phyloP scores from a whole-genome alignment of 2,329 filamentous ascomycete species.

The Berkeleyomyces rouxiae region DNA sequence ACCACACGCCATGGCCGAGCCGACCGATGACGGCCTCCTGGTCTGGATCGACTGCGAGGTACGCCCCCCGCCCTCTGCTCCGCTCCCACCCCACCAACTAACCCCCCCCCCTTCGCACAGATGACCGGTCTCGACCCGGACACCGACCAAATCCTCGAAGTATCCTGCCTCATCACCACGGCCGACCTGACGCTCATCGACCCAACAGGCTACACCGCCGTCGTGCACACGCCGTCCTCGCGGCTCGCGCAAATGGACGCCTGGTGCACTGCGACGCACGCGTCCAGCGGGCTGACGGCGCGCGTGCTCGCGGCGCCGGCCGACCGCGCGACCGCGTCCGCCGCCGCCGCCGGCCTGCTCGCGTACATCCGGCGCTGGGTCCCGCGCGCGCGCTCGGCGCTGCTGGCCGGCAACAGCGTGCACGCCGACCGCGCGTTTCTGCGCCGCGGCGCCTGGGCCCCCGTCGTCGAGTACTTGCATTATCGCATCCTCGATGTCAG shows the following conservation, averaged over 20 bases:
- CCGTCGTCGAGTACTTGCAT: constrained; percentile 61
- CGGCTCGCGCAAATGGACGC: constrained; percentile 65
- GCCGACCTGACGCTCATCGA: constrained; percentile 62
- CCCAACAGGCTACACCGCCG: constrained; percentile 57
- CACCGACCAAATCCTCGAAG: constrained; percentile 72
- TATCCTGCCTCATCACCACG: constrained; percentile 84
- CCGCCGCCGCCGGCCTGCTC: constrained; percentile 57
- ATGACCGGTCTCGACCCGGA: constrained; percentile 67
- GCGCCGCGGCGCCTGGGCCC: constrained; percentile 52
- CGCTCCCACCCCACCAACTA: background rate
- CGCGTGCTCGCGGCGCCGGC: constrained; percentile 27
- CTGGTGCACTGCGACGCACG: constrained; percentile 79
- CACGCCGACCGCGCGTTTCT: constrained; percentile 81
- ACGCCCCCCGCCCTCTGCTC: background rate
- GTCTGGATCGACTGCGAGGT: constrained; percentile 71
- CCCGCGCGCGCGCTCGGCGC: constrained; percentile 45
- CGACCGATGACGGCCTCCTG: constrained; percentile 36
- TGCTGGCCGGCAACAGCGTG: constrained; percentile 85
- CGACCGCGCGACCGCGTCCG: constrained; percentile 40
- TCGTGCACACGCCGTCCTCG: constrained; percentile 56
- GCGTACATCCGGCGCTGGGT: constrained; percentile 60
- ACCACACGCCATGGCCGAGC: background rate
- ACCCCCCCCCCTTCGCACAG: constrained; percentile 27
- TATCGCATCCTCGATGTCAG: constrained; percentile 89
- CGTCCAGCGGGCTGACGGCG: constrained; percentile 61